Evolutionary conservation across 2,329 filamentous ascomycete species (phyloP).

Genomic region (Pseudogymnoascus sp.): DNA sequence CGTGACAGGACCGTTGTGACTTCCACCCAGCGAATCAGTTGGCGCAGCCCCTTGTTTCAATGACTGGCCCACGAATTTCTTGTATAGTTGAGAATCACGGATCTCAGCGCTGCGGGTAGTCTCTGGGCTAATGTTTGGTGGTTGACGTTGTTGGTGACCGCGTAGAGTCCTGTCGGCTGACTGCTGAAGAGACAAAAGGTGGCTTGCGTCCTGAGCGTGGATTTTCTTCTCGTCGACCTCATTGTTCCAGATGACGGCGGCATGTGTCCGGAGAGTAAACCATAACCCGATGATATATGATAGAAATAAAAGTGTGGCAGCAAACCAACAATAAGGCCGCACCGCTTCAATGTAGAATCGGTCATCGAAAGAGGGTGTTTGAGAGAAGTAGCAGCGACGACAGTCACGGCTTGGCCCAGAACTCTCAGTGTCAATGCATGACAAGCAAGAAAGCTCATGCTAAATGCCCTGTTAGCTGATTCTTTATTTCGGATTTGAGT

Average conservation of each 20-base stretch:
- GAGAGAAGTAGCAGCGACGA: conserved; percentile 87
- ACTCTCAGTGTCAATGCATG: conserved; percentile 43
- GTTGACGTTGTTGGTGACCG: conserved; percentile 21
- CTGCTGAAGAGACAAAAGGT: conserved; percentile 16
- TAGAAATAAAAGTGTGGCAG: conserved; percentile 75
- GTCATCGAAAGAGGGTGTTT: conserved; percentile 74
- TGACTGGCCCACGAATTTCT: conserved; percentile 85
- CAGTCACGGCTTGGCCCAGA: conserved; percentile 56
- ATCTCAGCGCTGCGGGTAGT: conserved; percentile 48
- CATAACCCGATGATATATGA: conserved; percentile 90
- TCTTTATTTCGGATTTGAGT: neutral
- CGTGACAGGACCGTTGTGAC: conserved; percentile 36
- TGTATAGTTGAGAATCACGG: conserved; percentile 82
- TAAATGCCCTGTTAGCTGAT: conserved; percentile 34
- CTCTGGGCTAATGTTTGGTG: conserved; percentile 19
- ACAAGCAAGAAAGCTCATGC: conserved; percentile 85
- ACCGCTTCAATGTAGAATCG: conserved; percentile 87
- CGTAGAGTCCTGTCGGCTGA: conserved; percentile 17
- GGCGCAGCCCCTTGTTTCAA: conserved; percentile 54
- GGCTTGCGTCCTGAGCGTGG: conserved; percentile 24
- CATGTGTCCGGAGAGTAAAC: conserved; percentile 93
- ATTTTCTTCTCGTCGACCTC: conserved; percentile 71
- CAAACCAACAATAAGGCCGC: conserved; percentile 85
- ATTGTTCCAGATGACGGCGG: conserved; percentile 91
- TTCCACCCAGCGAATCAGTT: conserved; percentile 24